These are phyloP conservation scores for Ilyonectria robusta DNA, from an alignment of 2,329 filamentous ascomycete genomes.

Conservation along the genomic window DNA sequence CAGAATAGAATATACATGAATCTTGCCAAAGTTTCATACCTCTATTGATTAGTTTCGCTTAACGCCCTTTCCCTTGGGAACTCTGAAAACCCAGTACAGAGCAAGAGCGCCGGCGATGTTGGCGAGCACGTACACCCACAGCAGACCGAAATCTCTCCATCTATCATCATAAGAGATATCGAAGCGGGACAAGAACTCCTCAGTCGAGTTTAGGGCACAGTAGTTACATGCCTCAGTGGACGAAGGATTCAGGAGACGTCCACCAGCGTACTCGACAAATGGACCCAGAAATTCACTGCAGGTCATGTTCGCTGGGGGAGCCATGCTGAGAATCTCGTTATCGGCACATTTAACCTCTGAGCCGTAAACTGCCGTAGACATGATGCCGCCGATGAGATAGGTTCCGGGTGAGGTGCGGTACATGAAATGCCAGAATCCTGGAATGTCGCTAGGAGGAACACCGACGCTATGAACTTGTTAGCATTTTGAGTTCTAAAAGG, in stretches of 20 bases:
- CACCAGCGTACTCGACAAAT: constrained; percentile 62
- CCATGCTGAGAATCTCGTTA: constrained; percentile 68
- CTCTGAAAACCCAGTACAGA: constrained; percentile 62
- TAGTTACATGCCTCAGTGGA: constrained; percentile 62
- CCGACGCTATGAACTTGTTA: constrained; percentile 64
- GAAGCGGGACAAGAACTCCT: constrained; percentile 55
- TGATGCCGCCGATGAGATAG: constrained; percentile 75
- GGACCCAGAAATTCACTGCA: constrained; percentile 65
- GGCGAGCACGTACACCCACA: constrained; percentile 66
- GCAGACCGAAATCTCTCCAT: constrained; percentile 70
- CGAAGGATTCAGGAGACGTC: constrained; percentile 59
- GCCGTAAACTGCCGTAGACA: constrained; percentile 52
- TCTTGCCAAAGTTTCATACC: background rate
- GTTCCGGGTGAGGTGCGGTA: constrained; percentile 78
- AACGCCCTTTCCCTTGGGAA: constrained; percentile 48
- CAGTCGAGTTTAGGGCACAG: constrained; percentile 55
- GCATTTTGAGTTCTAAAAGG: constrained; percentile 4
- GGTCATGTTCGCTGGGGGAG: constrained; percentile 63
- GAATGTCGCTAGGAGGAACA: constrained; percentile 68
- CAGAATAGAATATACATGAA: background rate
- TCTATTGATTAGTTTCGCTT: constrained; percentile 25
- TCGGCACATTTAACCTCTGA: constrained; percentile 42
- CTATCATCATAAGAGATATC: constrained; percentile 62
- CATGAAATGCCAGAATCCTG: constrained; percentile 81
- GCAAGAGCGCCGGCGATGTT: constrained; percentile 62